Conservation (phyloP, 1,284 basidiomycete genomes). For the Veloboletus limbatus region DNA sequence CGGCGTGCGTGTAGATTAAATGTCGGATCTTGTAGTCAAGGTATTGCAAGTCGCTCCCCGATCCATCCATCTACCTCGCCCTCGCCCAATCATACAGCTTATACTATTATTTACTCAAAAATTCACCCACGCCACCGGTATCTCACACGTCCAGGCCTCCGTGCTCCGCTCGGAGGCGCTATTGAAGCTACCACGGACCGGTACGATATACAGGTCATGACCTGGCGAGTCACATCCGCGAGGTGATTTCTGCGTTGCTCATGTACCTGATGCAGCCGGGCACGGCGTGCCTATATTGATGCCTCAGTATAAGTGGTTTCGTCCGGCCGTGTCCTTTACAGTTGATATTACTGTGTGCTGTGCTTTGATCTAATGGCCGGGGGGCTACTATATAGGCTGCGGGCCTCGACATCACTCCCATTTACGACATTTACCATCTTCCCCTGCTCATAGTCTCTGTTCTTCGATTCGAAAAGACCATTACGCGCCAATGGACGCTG, state of each 20-base stretch:
- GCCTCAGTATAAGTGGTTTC: slow-evolving; percentile 1
- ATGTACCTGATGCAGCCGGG: not conserved
- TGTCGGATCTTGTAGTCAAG: slow-evolving; percentile 14
- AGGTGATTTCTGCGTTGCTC: too few species aligned
- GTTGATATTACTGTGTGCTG: slow-evolving; percentile 14
- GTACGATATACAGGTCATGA: not conserved
- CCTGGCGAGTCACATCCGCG: too few species aligned
- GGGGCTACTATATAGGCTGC: slow-evolving; percentile 26
- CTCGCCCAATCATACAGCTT: not conserved
- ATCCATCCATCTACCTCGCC: not conserved
- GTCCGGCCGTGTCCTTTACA: slow-evolving; percentile 8
- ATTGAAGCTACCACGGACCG: slow-evolving; percentile 1
- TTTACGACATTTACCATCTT: slow-evolving; percentile 4
- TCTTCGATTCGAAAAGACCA: not conserved
- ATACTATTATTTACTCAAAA: slow-evolving; percentile 2
- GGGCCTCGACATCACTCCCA: not conserved
- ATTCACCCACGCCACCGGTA: slow-evolving; percentile 11
- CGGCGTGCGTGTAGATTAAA: not conserved
- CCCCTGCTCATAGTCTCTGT: not conserved
- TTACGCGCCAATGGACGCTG: slow-evolving; percentile 13
- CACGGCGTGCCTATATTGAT: not conserved
- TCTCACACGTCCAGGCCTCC: slow-evolving; percentile 4
- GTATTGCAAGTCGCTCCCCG: slow-evolving; percentile 8
- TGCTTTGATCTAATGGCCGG: slow-evolving; percentile 19
- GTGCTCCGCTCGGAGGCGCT: slow-evolving; percentile 6